Evolutionary conservation across 495 filamentous ascomycete genomes (phyloP), one percentile per base, ranked within the genome.

Genomic region (Elaphomyces granulatus): DNA sequence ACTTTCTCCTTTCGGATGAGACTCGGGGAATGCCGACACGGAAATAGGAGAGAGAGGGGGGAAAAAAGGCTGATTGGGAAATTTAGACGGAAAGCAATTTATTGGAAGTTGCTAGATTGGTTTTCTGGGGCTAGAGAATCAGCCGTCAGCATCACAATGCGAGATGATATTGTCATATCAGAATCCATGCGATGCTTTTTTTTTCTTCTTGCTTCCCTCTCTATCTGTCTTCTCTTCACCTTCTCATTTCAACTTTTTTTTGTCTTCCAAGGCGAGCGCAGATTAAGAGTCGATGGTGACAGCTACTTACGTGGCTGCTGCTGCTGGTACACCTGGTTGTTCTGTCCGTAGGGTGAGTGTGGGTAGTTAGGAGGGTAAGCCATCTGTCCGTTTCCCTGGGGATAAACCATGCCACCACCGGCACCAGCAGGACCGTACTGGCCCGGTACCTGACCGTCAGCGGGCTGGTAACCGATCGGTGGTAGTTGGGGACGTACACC

Each of bases 401-500:
- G 56, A 40, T 71, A 70, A 35, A 70, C 66, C 61, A 72, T 68
- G 8, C 64, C 63, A 45, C 64, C 60, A 45, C 64, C 60, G 14
- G 54, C 53, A 15, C 58, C 60, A n/a, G 74, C 71, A 31, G 74
- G 73, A 19, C 75, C 68, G 50, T 92, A 90, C 40, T 79, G 78
- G 32, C 66, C 64, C 19, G 76, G 65, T 31, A 74, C 71, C 48
- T 75, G 72, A 44, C 64, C 70, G 33, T 75, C 74, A 16, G 78
- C 71, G 36, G 73, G 69, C 51, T 78, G 73, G 51, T 90, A 93
- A 6, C 81, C 84, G 54, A 94, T 88, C 7, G 87, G 87, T 15
- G 87, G 87, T 15, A 94, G 66, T 53, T 88, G 83, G 45, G 80
- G 73, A 19, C 75, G 68, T 20, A 68, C 69, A 46, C 69, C 64